Evolutionary conservation across 768 basidiomycete genomes (phyloP), one percentile per base, ranked within the genome.

Genomic region (Lactarius pseudohatsudake): DNA sequence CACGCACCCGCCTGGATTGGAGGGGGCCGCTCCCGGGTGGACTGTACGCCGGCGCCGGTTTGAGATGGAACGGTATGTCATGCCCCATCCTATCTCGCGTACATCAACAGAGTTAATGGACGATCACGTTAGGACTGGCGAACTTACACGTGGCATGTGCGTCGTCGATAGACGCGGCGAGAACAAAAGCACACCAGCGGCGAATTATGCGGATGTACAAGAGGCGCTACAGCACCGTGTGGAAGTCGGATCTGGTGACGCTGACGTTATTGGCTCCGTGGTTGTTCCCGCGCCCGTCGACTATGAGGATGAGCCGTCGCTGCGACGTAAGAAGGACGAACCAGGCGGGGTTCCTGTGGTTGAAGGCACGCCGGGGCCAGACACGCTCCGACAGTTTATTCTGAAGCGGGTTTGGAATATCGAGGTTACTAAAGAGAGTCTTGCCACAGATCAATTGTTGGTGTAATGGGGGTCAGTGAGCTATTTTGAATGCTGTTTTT

Each of bases 91-190:
- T 53, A 5, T n/a, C 28, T 38, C 38, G 4, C 11, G 8, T 34
- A 55, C 0, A 50, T 32, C 38, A 9, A 50, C 32, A 65, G 43
- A 60, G 40, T 28, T 55, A 16, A 45, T 41, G 32, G 1, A 57
- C 5, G 20, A 0, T 15, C n/a, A 40, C 41, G 45, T 34, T 58
- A 90, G 94, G 56, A 80, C 75, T 2, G 94, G 92, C 0, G 92
- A 95, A 74, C 72, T 90, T 22, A 94, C 92, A 7, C 82, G 92
- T 38, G 93, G 94, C 13, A 94, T 95, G 91, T 81, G 94, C 67
- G 90, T 96, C 1, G 84, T 91, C 13, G 94, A 96, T 75, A 79
- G 90, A 68, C 82, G 94, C 53, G 82, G 81, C 10, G 90, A 89
- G 60, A 81, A 82, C n/a, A 86, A 83, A 1, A 88, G 90, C 74